A percentile compares a stretch with the other conserved stretches of the same genome.
Evolutionary conservation across 2,329 filamentous ascomycete species (phyloP).

Genomic region (Bisporella sp.): DNA sequence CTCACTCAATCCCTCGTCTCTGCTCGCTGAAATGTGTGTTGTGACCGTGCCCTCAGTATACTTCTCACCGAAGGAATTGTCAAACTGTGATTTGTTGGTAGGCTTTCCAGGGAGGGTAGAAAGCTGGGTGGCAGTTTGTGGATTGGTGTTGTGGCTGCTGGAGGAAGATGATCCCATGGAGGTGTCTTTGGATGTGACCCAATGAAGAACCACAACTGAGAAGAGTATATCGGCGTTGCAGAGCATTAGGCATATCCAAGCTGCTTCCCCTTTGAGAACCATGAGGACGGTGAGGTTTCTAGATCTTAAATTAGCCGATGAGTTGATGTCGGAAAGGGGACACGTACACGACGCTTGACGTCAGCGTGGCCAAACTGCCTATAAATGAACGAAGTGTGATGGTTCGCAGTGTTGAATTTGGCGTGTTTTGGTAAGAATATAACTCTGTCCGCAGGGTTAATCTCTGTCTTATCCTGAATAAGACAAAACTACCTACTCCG

Average conservation of each 20-base stretch:
- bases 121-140: no score
- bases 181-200: conserved; percentile 41
- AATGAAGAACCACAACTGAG: conserved; percentile 52
- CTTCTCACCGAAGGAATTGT: no score
- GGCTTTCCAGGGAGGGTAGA: no score
- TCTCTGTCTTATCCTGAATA: no score
- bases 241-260: conserved; percentile 59
- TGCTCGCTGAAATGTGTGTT: no score
- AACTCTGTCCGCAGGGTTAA: conserved; percentile 21
- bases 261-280: conserved; percentile 52
- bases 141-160: no score
- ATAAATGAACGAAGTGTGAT: conserved; percentile 53
- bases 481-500: conserved; percentile 25
- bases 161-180: no score
- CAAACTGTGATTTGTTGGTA: no score
- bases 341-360: conserved; percentile 49
- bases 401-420: conserved; percentile 37
- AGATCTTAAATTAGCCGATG: background rate
- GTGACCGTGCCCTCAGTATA: no score
- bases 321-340: no score
- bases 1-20: no score
- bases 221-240: conserved; percentile 59
- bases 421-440: conserved; percentile 45
- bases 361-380: conserved; percentile 48
- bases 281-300: conserved; percentile 54